Evolutionary conservation across 2,329 filamentous ascomycete genomes (phyloP).

Genomic region (Diaporthe sp.): DNA sequence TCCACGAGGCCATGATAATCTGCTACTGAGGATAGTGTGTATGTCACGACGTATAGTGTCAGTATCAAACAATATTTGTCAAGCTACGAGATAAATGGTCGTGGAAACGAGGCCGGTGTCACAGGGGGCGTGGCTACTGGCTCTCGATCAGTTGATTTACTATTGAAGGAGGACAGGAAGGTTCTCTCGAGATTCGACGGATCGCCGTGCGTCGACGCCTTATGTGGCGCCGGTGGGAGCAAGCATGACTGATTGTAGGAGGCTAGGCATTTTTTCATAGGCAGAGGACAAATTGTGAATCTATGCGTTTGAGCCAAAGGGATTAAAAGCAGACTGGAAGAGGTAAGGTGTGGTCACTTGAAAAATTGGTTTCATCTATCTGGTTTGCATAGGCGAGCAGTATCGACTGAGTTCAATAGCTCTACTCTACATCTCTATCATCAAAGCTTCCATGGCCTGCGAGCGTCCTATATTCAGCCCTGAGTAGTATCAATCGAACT

Average conservation of each 20-base stretch:
- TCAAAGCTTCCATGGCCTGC: not conserved
- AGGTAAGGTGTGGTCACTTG: not conserved
- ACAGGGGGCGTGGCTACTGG: not conserved
- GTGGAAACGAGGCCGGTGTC: not conserved
- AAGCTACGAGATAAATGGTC: not conserved
- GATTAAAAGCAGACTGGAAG: not conserved
- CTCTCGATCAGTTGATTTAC: too few species aligned
- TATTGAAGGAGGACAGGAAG: not conserved
- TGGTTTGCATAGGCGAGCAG: not conserved
- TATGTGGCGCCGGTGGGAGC: not conserved
- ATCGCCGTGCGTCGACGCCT: not conserved
- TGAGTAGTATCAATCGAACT: too few species aligned
- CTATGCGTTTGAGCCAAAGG: not conserved
- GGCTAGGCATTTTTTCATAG: not conserved
- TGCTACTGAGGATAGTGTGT: not conserved
- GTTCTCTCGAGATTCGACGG: not conserved
- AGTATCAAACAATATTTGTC: not conserved
- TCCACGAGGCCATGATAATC: not conserved
- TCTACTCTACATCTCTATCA: not conserved
- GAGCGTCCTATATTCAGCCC: too few species aligned
- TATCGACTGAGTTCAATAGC: not conserved
- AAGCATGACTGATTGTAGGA: too few species aligned
- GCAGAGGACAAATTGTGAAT: too few species aligned
- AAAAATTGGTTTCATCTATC: not conserved
- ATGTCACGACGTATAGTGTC: not conserved